phyloP scores from a whole-genome alignment of 208 protist genomes.

The Wallacemonas sp. region DNA sequence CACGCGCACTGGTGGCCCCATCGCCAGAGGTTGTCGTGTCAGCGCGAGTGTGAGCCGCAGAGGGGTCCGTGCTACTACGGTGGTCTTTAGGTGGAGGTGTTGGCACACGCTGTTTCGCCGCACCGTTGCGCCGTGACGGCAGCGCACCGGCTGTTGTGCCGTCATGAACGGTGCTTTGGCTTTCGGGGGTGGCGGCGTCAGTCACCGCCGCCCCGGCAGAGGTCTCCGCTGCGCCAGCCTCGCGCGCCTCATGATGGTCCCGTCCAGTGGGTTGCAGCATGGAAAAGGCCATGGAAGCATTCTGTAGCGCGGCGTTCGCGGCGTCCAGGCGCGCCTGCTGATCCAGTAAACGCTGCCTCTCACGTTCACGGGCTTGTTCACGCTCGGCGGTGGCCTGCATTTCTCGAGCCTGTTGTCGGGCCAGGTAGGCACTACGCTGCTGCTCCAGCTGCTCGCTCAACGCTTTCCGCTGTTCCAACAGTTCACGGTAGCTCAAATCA shows the following conservation, averaged over 20 bases:
- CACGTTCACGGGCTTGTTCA: not conserved
- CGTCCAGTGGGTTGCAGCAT: not conserved
- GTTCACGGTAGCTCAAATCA: constrained; percentile 71
- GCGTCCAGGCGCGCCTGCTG: constrained; percentile 6
- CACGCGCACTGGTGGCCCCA: too few relatives aligned
- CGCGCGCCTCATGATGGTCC: not conserved
- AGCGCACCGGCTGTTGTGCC: too few relatives aligned
- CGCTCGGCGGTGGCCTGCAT: constrained; percentile 2
- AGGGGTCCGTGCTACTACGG: too few relatives aligned
- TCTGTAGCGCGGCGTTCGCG: not conserved
- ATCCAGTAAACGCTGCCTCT: not conserved
- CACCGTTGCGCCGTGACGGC: too few relatives aligned
- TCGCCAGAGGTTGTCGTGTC: too few relatives aligned
- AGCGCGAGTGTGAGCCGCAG: too few relatives aligned
- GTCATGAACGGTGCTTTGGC: too few relatives aligned
- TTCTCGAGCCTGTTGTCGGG: not conserved
- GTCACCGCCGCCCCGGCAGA: too few relatives aligned
- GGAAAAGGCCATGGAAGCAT: not conserved
- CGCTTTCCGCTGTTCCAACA: constrained; percentile 18
- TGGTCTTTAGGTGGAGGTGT: too few relatives aligned
- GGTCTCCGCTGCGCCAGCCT: too few relatives aligned
- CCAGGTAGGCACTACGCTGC: not conserved
- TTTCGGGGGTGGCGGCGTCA: too few relatives aligned
- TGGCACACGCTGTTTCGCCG: too few relatives aligned
- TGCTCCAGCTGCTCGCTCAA: constrained; percentile 18